Percentiles rank a stretch among this genome's conserved stretches.
Conservation (phyloP, 495 filamentous ascomycete species). For the Penicillium canariense region DNA sequence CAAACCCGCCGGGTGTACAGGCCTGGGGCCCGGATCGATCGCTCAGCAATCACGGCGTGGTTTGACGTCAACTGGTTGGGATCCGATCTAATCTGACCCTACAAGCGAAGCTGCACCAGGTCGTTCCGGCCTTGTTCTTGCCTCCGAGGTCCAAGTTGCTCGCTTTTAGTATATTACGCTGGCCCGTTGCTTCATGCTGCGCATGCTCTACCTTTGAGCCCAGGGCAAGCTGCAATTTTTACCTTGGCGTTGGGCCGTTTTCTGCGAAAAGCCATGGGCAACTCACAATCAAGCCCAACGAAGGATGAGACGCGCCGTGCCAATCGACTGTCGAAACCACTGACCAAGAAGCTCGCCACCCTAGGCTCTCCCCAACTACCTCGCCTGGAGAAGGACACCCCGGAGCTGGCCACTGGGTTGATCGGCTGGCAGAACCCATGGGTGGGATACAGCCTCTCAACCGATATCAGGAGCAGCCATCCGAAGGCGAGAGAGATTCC, state of each 20-base stretch:
- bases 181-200: constrained; percentile 14
- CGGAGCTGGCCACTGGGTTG: constrained; percentile 17
- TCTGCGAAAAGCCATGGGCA: constrained; percentile 37
- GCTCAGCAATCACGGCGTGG: constrained; percentile 21
- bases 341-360: constrained; percentile 25
- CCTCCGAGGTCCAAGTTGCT: background rate
- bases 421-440: constrained; percentile 33
- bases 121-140: constrained; percentile 7
- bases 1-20: constrained; percentile 18
- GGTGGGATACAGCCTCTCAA: constrained; percentile 21
- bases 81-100: constrained; percentile 20
- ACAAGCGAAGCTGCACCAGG: constrained; percentile 9
- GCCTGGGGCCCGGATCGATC: constrained; percentile 28
- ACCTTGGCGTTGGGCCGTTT: constrained; percentile 7
- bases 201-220: constrained; percentile 11
- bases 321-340: constrained; percentile 46
- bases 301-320: constrained; percentile 38
- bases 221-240: constrained; percentile 14
- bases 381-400: constrained; percentile 5
- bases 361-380: constrained; percentile 6
- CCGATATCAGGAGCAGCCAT: constrained; percentile 8
- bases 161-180: constrained; percentile 19
- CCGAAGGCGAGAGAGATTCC: constrained; percentile 18
- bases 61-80: constrained; percentile 29
- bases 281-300: constrained; percentile 34